These are phyloP conservation scores for Corylus heterophylla DNA, from an alignment of 306 rosid species.

Conservation along the genomic window DNA sequence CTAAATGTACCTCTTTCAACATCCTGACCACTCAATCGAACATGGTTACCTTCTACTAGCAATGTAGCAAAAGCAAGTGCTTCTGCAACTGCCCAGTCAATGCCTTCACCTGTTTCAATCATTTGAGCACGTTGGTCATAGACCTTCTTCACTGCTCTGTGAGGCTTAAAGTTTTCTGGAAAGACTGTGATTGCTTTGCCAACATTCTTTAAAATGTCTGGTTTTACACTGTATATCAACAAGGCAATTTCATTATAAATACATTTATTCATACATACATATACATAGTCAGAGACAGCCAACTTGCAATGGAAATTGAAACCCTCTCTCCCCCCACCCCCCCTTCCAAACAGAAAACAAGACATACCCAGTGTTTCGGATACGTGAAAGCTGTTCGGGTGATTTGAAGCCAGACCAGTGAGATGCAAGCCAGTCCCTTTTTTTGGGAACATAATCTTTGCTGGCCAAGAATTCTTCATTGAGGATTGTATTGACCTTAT, in stretches of 20 bases:
- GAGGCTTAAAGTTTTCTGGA: slow-evolving; percentile 83
- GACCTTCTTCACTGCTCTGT: slow-evolving; percentile 86
- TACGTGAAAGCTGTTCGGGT: slow-evolving; percentile 92
- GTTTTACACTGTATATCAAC: slow-evolving; percentile 64
- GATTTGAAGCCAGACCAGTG: slow-evolving; percentile 97
- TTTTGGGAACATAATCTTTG: slow-evolving; percentile 85
- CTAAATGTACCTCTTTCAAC: slow-evolving; percentile 98
- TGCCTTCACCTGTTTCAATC: slow-evolving; percentile 93
- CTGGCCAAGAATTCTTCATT: slow-evolving; percentile 88
- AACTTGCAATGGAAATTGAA: slow-evolving; percentile 9
- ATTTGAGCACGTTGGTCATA: slow-evolving; percentile 85
- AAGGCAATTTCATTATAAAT: slow-evolving; percentile 25
- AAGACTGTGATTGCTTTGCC: slow-evolving; percentile 85
- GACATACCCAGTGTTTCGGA: slow-evolving; percentile 87
- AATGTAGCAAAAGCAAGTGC: slow-evolving; percentile 97
- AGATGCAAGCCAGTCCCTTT: slow-evolving; percentile 97
- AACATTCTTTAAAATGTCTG: slow-evolving; percentile 85
- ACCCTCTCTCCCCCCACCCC: no score
- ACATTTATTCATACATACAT: slow-evolving; percentile 3
- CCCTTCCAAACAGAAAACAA: slow-evolving; percentile 9
- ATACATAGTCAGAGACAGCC: not conserved
- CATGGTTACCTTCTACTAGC: slow-evolving; percentile 92
- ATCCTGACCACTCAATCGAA: slow-evolving; percentile 94
- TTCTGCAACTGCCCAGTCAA: slow-evolving; percentile 95
- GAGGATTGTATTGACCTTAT: slow-evolving; percentile 69